These are phyloP conservation scores for Lecanicillium sp. DNA, from an alignment of 2,329 filamentous ascomycete species.

Conservation along the genomic window DNA sequence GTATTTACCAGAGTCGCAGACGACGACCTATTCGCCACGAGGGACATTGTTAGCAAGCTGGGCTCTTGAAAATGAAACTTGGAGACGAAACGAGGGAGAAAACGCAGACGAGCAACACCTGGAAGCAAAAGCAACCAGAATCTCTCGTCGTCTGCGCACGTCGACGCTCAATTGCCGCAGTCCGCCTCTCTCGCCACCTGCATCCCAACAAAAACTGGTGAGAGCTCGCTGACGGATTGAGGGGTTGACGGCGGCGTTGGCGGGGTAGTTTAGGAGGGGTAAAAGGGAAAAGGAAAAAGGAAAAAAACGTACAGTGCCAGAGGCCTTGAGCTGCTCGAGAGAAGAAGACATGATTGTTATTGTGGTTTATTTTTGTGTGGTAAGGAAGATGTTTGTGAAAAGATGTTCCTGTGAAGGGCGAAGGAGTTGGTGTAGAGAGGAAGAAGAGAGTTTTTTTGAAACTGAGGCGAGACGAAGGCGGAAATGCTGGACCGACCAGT, in stretches of 20 bases:
- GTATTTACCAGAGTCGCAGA: constrained; percentile 86
- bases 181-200: too few relatives aligned
- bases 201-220: too few relatives aligned
- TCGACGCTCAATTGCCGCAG: too few relatives aligned
- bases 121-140: too few relatives aligned
- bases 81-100: not conserved
- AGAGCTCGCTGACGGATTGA: constrained; percentile 1
- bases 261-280: constrained; percentile 14
- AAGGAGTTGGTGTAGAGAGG: constrained; percentile 6
- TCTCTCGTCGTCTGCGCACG: too few relatives aligned
- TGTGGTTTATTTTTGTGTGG: constrained; percentile 14
- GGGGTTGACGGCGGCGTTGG: constrained; percentile 13
- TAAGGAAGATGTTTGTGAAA: constrained; percentile 5
- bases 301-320: constrained; percentile 69
- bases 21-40: constrained; percentile 60
- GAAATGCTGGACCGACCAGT: not conserved
- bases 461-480: not conserved
- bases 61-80: too few relatives aligned
- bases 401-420: constrained; percentile 1
- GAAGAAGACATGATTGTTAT: constrained; percentile 72
- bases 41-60: too few relatives aligned
- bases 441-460: constrained; percentile 3
- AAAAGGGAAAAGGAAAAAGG: not conserved
- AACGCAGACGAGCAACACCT: too few relatives aligned
- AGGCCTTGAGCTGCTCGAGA: constrained; percentile 85